Evolutionary conservation across 768 basidiomycete species (phyloP), one percentile per base, ranked within the genome.

Genomic region (Lactifluus volemus): DNA sequence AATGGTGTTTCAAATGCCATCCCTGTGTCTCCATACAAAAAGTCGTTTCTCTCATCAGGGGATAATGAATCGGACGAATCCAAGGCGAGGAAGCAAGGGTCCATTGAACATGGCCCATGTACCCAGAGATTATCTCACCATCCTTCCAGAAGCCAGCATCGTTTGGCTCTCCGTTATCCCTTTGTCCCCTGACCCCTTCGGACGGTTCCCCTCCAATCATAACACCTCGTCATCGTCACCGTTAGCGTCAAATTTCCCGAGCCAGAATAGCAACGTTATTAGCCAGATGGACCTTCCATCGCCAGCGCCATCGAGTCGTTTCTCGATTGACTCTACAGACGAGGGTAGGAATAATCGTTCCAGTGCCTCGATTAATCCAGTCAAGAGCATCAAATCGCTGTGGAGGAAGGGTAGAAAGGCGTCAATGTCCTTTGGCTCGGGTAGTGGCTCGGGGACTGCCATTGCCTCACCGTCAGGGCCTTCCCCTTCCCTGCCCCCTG

Each of bases 181-280:
- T 42, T 75, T 90, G n/a, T 88, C 88, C 10, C 87, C 89, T 8
- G 89, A 92, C 73, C 89, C 89, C 30, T 91, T 92, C 68, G 84
- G 85, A 11, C 80, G 88, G 30, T 85, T 81, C 67, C 77, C 88
- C 36, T 89, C 87, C 3, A 66, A 53, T 11, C 30, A 61, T 32
- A 25, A 19, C 12, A 48, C 62, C 36, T 45, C 56, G 3, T 36
- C 57, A 25, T 29, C n/a, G 3, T 36, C 57, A 25, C 36, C n/a
- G 25, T 41, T 51, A 39, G 30, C 21, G 29, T 59, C 65, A 32
- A 32, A 52, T 30, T 21, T 17, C n/a, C 58, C 44, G 49, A 60
- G 39, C 47, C 50, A 30, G 30, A 50, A 59, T 17, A 44, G 42
- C 30, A 59, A 57, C 42, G 8, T 49, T 25, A 25, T 38, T 48